phyloP scores from a whole-genome alignment of 1,139 yeast genomes.

The Trichomonascaceae sp. region DNA sequence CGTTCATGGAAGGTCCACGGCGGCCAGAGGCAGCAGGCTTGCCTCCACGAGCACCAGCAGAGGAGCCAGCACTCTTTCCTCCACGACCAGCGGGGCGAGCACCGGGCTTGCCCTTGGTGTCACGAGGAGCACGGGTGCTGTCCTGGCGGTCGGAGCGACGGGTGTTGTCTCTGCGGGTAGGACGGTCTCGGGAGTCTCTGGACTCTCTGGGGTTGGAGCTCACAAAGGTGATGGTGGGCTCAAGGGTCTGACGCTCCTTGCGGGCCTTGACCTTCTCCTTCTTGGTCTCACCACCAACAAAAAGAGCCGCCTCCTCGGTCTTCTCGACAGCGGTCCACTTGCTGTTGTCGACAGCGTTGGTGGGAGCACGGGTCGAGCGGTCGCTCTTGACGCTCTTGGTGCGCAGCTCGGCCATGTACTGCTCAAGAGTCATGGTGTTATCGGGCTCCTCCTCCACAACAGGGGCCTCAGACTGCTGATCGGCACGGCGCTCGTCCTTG shows the following conservation, averaged over 20 bases:
- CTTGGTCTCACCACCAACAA: constrained; percentile 37
- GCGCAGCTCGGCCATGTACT: constrained; percentile 55
- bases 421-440: constrained; percentile 46
- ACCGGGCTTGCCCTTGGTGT: constrained; percentile 19
- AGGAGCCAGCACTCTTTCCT: constrained; percentile 6
- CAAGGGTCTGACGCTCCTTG: not conserved
- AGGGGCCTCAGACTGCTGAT: constrained; percentile 24
- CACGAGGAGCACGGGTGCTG: constrained; percentile 20
- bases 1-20: constrained; percentile 13
- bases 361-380: constrained; percentile 39
- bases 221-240: not conserved
- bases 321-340: constrained; percentile 31
- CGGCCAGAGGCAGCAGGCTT: constrained; percentile 22
- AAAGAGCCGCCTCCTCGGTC: constrained; percentile 35
- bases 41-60: constrained; percentile 9
- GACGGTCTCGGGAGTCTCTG: too few relatives aligned
- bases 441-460: constrained; percentile 24
- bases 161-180: too few relatives aligned
- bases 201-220: not conserved
- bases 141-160: constrained; percentile 8
- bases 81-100: constrained; percentile 16
- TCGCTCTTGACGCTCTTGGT: constrained; percentile 32
- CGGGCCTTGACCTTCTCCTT: constrained; percentile 36
- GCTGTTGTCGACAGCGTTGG: constrained; percentile 37
- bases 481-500: constrained; percentile 34